Evolutionary conservation across 805 yeast species (phyloP), one percentile per base, ranked within the genome.

Genomic region (Alloascoidea hylecoeti): DNA sequence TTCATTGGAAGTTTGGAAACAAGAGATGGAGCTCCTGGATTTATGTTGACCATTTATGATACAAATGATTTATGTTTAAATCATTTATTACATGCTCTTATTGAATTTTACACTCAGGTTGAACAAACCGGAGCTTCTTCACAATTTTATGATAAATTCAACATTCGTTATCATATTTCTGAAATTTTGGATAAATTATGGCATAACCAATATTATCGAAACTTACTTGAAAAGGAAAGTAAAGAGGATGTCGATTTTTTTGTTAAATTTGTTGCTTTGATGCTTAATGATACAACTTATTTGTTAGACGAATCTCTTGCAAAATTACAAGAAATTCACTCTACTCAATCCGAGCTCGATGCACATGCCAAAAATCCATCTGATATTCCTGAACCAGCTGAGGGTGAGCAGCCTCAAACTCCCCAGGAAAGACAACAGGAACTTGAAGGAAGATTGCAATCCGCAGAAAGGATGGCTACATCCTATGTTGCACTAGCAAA

Each of bases 61-160:
- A 61, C 73, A 6, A 76, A 85, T 48, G 67, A 70, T 38, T 49
- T 79, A 16, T 78, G 85, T 2, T 58, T 62, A 18, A 63, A 75
- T 30, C 75, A 86, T 53, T 53, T 92, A 44, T 62, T 92, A 41
- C 86, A 83, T 49, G 81, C 95, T 1, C 65, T 92, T 40, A 68
- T 92, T 57, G 94, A 85, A 49, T 81, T 86, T 44, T 92, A 89
- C 55, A 95, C 92, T 27, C 84, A 83, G 67, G 88, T 89, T 37
- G 99, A 92, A 55, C 86, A 83, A 50, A 92, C 98, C 0, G 98
- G 98, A 5, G 80, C 96, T 2, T 78, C 89, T 4, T 76, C 94
- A 0, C 97, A 92, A 57, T 92, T 89, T 53, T 89, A 89, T 56
- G 99, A 92, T 56, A 92, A 92, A 58, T 92, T 92, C 61, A 88